Conservation (phyloP, 352 stramenopile species). For the Pythium plurisporium region DNA sequence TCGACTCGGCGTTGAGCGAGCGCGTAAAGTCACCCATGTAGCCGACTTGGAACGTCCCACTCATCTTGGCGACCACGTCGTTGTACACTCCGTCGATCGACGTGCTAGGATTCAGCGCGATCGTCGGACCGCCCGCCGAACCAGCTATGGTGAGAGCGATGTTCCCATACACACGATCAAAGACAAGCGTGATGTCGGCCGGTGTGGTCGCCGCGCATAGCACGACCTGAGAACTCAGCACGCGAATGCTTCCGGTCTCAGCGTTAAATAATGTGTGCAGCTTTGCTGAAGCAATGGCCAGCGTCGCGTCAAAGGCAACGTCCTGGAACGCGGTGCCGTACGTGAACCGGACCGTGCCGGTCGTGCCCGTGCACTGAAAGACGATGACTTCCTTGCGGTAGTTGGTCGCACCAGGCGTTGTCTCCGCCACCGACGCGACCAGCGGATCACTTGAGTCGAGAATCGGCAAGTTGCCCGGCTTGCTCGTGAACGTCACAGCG, state of each 20-base stretch:
- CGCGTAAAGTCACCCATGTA: conserved; percentile 59
- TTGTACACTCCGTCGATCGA: conserved; percentile 63
- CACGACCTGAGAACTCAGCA: conserved; percentile 36
- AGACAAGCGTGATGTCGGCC: conserved; percentile 45
- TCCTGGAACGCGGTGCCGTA: conserved; percentile 6
- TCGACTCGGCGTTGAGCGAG: conserved; percentile 64
- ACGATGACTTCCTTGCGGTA: conserved; percentile 66
- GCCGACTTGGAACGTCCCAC: conserved; percentile 73
- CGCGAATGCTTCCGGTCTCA: conserved; percentile 53
- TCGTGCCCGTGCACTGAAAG: conserved; percentile 40
- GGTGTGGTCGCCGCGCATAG: conserved; percentile 33
- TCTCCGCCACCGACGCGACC: conserved; percentile 28
- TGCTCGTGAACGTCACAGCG: conserved; percentile 50
- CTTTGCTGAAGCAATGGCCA: conserved; percentile 31
- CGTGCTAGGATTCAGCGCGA: conserved; percentile 25
- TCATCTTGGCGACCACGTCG: conserved; percentile 50
- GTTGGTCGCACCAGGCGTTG: conserved; percentile 36
- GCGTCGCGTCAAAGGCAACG: conserved; percentile 25
- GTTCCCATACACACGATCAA: conserved; percentile 60
- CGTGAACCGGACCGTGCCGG: conserved; percentile 33
- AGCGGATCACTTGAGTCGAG: conserved; percentile 14
- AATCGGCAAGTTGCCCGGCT: conserved; percentile 44
- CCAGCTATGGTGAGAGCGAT: conserved; percentile 28
- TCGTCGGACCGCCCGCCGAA: conserved; percentile 3
- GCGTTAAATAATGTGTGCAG: conserved; percentile 47